Percentiles rank a stretch among this genome's conserved stretches.
Conservation (phyloP, 345 rosid species). For the Gossypium arboreum region DNA sequence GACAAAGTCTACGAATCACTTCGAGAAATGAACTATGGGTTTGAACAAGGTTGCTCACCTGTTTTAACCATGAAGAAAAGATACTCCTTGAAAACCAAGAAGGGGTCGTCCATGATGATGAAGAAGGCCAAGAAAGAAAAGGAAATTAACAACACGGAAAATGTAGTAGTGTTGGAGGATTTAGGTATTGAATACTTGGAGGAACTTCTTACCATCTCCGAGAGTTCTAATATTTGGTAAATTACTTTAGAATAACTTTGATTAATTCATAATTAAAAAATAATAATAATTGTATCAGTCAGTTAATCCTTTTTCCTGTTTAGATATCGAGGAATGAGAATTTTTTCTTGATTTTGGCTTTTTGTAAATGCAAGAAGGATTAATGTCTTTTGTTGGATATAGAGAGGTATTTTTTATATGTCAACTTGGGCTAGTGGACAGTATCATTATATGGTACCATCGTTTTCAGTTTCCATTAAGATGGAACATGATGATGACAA, state of each 20-base stretch:
- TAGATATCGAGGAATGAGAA: neutral
- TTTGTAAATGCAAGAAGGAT: neutral
- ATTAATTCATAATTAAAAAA: neutral
- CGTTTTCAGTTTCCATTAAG: neutral
- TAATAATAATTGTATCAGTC: neutral
- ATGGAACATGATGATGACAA: neutral
- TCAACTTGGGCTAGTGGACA: slow-evolving; percentile 13
- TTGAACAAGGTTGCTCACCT: slow-evolving; percentile 42
- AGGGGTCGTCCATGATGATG: slow-evolving; percentile 11
- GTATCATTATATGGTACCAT: neutral
- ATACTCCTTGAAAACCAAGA: slow-evolving; percentile 41
- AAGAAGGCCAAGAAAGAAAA: slow-evolving; percentile 34
- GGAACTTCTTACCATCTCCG: slow-evolving; percentile 38
- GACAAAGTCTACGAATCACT: slow-evolving; percentile 44
- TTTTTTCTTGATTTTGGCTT: neutral
- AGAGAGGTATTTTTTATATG: neutral
- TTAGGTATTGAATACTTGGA: slow-evolving; percentile 59
- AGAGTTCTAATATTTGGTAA: slow-evolving; percentile 6
- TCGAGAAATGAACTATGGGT: slow-evolving; percentile 32
- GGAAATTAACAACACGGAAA: slow-evolving; percentile 25
- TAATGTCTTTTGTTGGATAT: neutral
- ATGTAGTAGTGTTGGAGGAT: slow-evolving; percentile 49
- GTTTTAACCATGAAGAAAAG: slow-evolving; percentile 53
- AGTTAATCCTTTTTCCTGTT: neutral
- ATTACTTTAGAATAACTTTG: neutral